Evolutionary conservation across 139 green algal genomes (phyloP).

Genomic region (Mychonastes homosphaera): DNA sequence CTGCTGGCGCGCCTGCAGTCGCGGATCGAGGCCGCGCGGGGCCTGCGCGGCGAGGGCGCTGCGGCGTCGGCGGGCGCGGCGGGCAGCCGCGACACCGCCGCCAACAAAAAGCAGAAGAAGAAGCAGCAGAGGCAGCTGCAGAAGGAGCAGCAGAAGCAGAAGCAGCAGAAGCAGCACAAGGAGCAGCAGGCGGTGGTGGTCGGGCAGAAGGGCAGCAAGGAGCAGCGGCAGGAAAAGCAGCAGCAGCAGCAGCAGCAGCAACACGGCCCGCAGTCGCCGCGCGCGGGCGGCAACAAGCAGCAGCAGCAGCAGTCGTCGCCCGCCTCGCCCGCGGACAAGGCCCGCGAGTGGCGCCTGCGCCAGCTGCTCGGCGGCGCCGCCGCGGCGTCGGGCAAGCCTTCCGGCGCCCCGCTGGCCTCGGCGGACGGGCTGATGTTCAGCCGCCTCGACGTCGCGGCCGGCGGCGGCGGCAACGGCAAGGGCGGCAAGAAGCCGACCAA

Average conservation of each 20-base stretch:
- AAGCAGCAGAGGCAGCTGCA: conserved; percentile 22
- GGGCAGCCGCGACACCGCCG: conserved; percentile 3
- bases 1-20: conserved; percentile 4
- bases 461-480: conserved; percentile 5
- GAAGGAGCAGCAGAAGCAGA: not conserved
- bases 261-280: not conserved
- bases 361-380: too few relatives aligned
- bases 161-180: too few relatives aligned
- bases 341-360: too few relatives aligned
- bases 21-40: too few relatives aligned
- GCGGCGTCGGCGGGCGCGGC: not conserved
- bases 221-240: too few relatives aligned
- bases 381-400: not conserved
- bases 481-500: conserved; percentile 38
- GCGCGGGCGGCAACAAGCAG: conserved; percentile 10
- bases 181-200: too few relatives aligned
- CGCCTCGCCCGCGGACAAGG: not conserved
- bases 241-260: conserved; percentile 11
- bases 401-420: not conserved
- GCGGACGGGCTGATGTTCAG: conserved; percentile 27
- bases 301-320: conserved; percentile 13
- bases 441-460: conserved; percentile 30
- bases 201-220: conserved; percentile 25
- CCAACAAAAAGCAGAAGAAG: conserved; percentile 35
- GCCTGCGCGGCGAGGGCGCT: not conserved